Evolutionary conservation across 2,329 filamentous ascomycete species (phyloP).

Genomic region (Colletotrichum coccodes): DNA sequence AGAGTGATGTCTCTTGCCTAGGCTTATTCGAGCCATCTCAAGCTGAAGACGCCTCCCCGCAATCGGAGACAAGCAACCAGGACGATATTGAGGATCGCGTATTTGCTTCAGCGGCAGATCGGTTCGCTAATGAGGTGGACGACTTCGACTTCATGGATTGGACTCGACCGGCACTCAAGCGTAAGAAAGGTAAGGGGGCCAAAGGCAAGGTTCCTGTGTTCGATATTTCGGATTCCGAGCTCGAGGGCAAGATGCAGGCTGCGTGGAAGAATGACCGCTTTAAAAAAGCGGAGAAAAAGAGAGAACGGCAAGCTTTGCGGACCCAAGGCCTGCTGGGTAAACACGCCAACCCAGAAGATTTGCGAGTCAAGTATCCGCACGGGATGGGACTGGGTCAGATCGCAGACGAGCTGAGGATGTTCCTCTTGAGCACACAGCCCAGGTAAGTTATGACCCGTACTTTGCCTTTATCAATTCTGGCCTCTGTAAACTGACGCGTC

Average conservation of each 20-base stretch:
- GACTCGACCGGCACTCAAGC: slow-evolving; percentile 72
- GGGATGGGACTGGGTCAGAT: slow-evolving; percentile 79
- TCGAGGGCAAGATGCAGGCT: slow-evolving; percentile 67
- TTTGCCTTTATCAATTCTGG: not conserved
- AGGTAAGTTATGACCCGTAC: slow-evolving; percentile 5
- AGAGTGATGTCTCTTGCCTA: slow-evolving; percentile 1
- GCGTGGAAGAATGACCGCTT: slow-evolving; percentile 75
- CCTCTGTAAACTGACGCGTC: not conserved
- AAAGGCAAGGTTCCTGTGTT: slow-evolving; percentile 62
- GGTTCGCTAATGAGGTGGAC: slow-evolving; percentile 55
- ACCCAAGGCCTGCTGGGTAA: slow-evolving; percentile 73
- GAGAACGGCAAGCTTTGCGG: slow-evolving; percentile 75
- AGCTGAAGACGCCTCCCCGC: not conserved
- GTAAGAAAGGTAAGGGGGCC: slow-evolving; percentile 71
- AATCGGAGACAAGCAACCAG: not conserved
- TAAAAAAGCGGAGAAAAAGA: slow-evolving; percentile 78
- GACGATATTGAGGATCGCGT: slow-evolving; percentile 25
- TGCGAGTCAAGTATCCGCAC: slow-evolving; percentile 76
- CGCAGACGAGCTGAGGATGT: slow-evolving; percentile 76
- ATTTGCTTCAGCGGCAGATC: slow-evolving; percentile 7
- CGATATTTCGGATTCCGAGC: slow-evolving; percentile 73
- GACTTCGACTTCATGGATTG: slow-evolving; percentile 90
- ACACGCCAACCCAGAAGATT: slow-evolving; percentile 63
- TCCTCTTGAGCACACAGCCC: slow-evolving; percentile 66
- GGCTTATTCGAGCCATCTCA: slow-evolving; percentile 1